phyloP scores from a whole-genome alignment of 2,329 filamentous ascomycete species.

The Sclerotinia trifoliorum region DNA sequence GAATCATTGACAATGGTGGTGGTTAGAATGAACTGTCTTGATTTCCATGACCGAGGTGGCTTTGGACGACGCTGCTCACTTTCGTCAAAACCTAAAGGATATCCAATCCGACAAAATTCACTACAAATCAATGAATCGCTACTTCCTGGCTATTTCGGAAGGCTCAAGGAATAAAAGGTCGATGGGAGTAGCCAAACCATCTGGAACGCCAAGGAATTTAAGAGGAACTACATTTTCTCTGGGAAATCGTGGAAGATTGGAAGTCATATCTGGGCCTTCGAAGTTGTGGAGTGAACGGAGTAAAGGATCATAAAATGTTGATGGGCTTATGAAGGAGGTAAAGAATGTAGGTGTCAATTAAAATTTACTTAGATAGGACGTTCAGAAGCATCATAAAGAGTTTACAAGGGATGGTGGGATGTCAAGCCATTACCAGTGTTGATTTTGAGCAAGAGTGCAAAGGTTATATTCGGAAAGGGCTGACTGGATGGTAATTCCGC shows the following conservation, averaged over 20 bases:
- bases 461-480: conserved; percentile 26
- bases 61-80: conserved; percentile 18
- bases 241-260: conserved; percentile 7
- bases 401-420: conserved; percentile 23
- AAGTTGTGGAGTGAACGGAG: conserved; percentile 11
- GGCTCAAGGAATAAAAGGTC: conserved; percentile 4
- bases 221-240: not conserved
- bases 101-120: conserved; percentile 4
- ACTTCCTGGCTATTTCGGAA: not conserved
- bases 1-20: conserved; percentile 27
- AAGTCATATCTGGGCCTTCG: conserved; percentile 6
- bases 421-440: conserved; percentile 23
- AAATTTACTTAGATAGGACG: conserved; percentile 15
- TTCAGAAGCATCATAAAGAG: conserved; percentile 23
- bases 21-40: conserved; percentile 23
- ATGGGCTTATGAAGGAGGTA: conserved; percentile 15
- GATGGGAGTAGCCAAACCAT: not conserved
- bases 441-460: conserved; percentile 21
- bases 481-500: not conserved
- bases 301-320: not conserved
- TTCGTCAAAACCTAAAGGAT: not conserved
- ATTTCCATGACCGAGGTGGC: conserved; percentile 19
- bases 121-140: conserved; percentile 17
- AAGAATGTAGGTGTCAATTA: conserved; percentile 24
- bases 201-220: conserved; percentile 1